phyloP scores from a whole-genome alignment of 1,284 basidiomycete species.

The Trametes pubescens region DNA sequence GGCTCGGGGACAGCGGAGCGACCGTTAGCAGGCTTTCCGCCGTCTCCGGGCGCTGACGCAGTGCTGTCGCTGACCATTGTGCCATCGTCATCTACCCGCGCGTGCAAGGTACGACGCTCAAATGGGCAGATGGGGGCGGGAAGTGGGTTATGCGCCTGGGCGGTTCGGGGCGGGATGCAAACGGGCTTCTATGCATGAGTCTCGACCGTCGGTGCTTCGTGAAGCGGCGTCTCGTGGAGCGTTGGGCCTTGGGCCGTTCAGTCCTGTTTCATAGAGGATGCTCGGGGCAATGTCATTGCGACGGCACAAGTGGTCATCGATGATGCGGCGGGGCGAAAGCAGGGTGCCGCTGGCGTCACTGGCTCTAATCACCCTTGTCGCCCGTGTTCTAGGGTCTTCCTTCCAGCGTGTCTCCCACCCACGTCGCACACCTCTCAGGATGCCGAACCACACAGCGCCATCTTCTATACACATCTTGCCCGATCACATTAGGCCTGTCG shows the following conservation, averaged over 20 bases:
- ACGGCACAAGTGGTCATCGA: slow-evolving; percentile 9
- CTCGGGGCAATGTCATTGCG: not conserved
- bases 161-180: slow-evolving; percentile 2
- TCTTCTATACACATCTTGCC: slow-evolving; percentile 5
- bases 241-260: slow-evolving; percentile 3
- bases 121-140: slow-evolving; percentile 1
- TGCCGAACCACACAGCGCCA: not conserved
- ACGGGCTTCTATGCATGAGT: slow-evolving; percentile 11
- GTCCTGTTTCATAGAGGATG: too few species aligned
- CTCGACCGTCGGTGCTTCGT: slow-evolving; percentile 22
- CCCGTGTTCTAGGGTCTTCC: slow-evolving; percentile 4
- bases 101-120: not conserved
- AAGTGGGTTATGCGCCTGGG: slow-evolving; percentile 7
- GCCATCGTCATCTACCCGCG: slow-evolving; percentile 10
- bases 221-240: not conserved
- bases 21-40: slow-evolving; percentile 6
- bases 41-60: slow-evolving; percentile 12
- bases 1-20: slow-evolving; percentile 16
- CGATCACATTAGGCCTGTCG: slow-evolving; percentile 9
- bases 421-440: not conserved
- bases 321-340: slow-evolving; percentile 5
- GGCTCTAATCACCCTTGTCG: not conserved
- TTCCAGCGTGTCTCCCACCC: not conserved
- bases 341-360: slow-evolving; percentile 4
- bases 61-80: not conserved